Percentiles rank a stretch among this genome's conserved stretches.
These are phyloP conservation scores for Coemansia sp. DNA, from an alignment of 192 early-diverging fungal species.

Conservation along the genomic window DNA sequence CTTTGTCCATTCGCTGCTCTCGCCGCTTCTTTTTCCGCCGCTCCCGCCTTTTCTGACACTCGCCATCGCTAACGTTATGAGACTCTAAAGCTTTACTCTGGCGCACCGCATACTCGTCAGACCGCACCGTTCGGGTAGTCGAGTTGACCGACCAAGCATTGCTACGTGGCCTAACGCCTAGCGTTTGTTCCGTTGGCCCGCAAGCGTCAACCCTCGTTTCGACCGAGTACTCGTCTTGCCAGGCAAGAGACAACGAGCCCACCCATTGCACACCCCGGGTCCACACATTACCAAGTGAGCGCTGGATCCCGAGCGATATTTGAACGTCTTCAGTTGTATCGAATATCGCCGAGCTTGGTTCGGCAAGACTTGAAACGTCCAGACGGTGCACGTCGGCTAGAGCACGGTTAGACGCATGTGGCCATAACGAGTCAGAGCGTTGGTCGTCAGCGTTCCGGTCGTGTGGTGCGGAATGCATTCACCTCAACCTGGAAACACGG, in stretches of 20 bases:
- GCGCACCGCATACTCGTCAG: not conserved
- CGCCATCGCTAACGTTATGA: not conserved
- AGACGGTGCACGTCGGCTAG: conserved; percentile 4
- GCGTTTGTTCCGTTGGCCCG: too few species aligned
- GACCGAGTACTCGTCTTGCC: conserved; percentile 26
- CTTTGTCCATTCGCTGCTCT: not conserved
- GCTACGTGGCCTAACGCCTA: not conserved
- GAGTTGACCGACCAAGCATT: not conserved
- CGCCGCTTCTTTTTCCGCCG: conserved; percentile 2
- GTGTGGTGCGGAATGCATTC: not conserved
- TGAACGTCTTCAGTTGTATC: conserved; percentile 15
- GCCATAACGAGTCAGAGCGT: not conserved
- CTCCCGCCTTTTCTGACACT: not conserved
- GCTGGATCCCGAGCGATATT: conserved; percentile 42
- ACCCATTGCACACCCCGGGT: conserved; percentile 29
- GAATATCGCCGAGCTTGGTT: not conserved
- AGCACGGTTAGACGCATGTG: not conserved
- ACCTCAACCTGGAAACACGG: not conserved
- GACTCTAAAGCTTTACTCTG: not conserved
- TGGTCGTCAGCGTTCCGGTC: not conserved
- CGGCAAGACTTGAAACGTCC: not conserved
- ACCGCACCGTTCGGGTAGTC: not conserved
- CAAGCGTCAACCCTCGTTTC: not conserved
- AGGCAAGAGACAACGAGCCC: conserved; percentile 42
- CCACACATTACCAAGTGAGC: conserved; percentile 33